Percentiles rank a stretch among this genome's conserved stretches.
phyloP scores from a whole-genome alignment of 257 asterid genomes.

The Forsythia suspensa region DNA sequence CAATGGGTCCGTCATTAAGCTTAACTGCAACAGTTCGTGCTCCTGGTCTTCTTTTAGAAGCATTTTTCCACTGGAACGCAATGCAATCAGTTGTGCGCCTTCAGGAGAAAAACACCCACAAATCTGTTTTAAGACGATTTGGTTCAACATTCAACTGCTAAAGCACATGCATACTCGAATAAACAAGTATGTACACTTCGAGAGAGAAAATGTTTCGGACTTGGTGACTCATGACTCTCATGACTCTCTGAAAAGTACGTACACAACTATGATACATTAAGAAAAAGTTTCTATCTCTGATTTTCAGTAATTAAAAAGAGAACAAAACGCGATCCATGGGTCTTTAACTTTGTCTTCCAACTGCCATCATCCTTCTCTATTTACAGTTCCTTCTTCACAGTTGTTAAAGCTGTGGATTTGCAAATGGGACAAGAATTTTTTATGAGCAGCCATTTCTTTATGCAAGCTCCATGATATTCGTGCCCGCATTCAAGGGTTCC shows the following conservation, averaged over 20 bases:
- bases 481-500: constrained; percentile 68
- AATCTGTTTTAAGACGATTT: neutral
- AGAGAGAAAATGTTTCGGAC: constrained; percentile 36
- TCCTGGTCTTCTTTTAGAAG: too few species aligned
- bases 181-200: constrained; percentile 55
- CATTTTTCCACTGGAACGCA: too few species aligned
- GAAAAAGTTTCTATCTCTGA: constrained; percentile 34
- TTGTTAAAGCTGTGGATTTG: constrained; percentile 63
- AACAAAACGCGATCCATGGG: constrained; percentile 19
- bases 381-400: constrained; percentile 37
- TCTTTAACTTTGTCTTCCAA: constrained; percentile 14
- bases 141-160: neutral
- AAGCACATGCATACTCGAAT: constrained; percentile 11
- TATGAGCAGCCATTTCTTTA: constrained; percentile 64
- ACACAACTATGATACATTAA: constrained; percentile 59
- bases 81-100: too few species aligned
- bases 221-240: too few species aligned
- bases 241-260: constrained; percentile 44
- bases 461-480: constrained; percentile 70
- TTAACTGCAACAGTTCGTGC: too few species aligned
- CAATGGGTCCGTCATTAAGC: too few species aligned
- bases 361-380: constrained; percentile 12
- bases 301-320: constrained; percentile 31
- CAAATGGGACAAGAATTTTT: constrained; percentile 74
- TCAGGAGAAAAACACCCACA: too few species aligned